Percentiles rank a stretch among this genome's conserved stretches.
Conservation (phyloP, 352 stramenopile species). For the Globisporangium viniferum region DNA sequence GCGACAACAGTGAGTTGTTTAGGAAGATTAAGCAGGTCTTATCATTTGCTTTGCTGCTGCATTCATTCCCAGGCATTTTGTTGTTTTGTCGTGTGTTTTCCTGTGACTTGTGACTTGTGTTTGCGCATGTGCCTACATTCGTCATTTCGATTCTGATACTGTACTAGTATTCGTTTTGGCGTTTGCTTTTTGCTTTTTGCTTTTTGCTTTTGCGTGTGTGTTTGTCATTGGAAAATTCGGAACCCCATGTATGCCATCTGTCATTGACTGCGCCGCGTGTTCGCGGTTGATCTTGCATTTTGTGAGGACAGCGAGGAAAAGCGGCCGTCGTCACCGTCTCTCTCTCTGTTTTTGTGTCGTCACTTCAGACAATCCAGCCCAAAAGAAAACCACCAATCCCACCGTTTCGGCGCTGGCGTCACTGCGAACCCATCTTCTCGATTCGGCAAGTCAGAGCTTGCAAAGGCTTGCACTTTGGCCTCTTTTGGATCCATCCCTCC, state of each 20-base stretch:
- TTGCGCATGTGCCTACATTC: not conserved
- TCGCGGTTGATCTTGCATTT: not conserved
- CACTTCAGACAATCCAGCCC: conserved; percentile 2
- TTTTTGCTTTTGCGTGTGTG: too few species aligned
- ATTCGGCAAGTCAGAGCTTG: not conserved
- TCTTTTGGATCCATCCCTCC: not conserved
- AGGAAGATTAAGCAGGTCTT: not conserved
- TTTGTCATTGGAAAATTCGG: not conserved
- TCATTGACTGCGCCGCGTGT: too few species aligned
- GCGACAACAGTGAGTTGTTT: not conserved
- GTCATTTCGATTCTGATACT: not conserved
- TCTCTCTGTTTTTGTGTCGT: not conserved
- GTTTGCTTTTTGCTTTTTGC: not conserved
- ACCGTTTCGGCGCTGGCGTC: not conserved
- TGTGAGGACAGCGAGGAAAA: not conserved
- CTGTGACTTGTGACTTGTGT: not conserved
- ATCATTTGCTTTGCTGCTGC: not conserved
- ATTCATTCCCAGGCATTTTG: not conserved
- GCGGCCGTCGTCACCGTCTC: not conserved
- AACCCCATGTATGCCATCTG: not conserved
- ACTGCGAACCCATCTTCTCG: not conserved
- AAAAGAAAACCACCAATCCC: not conserved
- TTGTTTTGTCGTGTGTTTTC: not conserved
- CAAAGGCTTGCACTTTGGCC: not conserved
- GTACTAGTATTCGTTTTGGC: not conserved